These are phyloP conservation scores for Pseudomicrostroma phylloplanum DNA, from an alignment of 1,284 basidiomycete genomes.

Conservation along the genomic window DNA sequence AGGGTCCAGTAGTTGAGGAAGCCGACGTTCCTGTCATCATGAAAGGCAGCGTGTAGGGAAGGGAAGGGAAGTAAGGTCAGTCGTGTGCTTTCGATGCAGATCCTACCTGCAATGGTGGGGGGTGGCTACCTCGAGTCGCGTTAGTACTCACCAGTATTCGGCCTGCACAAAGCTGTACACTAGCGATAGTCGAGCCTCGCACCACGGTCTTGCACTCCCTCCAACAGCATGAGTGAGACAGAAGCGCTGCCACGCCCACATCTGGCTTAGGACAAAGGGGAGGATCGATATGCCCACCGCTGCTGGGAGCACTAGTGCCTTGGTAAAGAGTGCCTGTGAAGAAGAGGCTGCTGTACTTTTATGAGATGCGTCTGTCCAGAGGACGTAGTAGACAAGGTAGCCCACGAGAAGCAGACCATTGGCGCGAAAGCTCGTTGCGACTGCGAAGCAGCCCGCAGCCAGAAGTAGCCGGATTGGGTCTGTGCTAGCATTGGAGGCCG, in stretches of 20 bases:
- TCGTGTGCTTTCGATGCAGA: no score
- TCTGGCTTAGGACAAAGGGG: conserved; percentile 70
- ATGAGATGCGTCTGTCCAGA: conserved; percentile 13
- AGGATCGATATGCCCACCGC: conserved; percentile 34
- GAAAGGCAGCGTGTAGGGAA: background rate
- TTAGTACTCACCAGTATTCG: conserved; percentile 72
- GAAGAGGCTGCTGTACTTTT: no score
- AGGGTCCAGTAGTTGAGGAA: conserved; percentile 78
- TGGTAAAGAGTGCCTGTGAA: no score
- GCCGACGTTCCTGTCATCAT: conserved; percentile 62
- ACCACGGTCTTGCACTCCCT: conserved; percentile 60
- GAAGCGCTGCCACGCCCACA: conserved; percentile 62
- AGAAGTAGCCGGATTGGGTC: conserved; percentile 46
- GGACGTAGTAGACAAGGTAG: conserved; percentile 53
- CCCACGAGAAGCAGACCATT: conserved; percentile 72
- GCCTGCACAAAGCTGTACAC: conserved; percentile 78
- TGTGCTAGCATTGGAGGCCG: conserved; percentile 6
- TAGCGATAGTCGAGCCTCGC: conserved; percentile 59
- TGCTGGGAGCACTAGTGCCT: background rate
- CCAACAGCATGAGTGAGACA: conserved; percentile 54
- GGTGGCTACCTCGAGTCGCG: no score
- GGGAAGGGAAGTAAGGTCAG: background rate
- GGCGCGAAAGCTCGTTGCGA: conserved; percentile 67
- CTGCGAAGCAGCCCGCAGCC: conserved; percentile 63
- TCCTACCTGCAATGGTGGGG: no score